Percentiles rank a stretch among this genome's conserved stretches.
These are phyloP conservation scores for Stereocaulon alpinum DNA, from an alignment of 495 filamentous ascomycete species.

Conservation along the genomic window DNA sequence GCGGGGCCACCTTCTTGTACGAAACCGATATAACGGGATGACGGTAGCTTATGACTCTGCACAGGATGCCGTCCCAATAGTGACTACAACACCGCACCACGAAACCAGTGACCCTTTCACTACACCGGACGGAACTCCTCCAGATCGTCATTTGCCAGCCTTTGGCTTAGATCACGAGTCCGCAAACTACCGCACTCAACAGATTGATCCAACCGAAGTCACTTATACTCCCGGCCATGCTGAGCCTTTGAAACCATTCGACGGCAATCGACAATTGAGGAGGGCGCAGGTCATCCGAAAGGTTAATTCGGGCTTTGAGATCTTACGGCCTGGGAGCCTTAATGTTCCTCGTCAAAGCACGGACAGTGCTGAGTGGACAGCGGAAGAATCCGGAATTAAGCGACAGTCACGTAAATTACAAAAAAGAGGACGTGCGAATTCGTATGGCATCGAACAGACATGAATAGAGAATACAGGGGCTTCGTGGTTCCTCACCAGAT, in stretches of 20 bases:
- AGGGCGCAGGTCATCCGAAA: constrained; percentile 31
- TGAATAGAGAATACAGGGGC: background rate
- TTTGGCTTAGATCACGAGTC: constrained; percentile 5
- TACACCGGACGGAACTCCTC: constrained; percentile 12
- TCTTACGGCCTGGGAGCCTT: constrained; percentile 46
- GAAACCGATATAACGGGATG: constrained; percentile 18
- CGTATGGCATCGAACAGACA: background rate
- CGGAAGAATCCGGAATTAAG: constrained; percentile 21
- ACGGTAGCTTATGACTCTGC: constrained; percentile 5
- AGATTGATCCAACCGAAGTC: constrained; percentile 3
- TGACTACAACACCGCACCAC: background rate
- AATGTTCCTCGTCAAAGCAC: constrained; percentile 2
- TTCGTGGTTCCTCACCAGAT: too few relatives aligned
- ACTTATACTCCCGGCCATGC: constrained; percentile 5
- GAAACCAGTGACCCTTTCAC: constrained; percentile 12
- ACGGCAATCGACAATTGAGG: constrained; percentile 5
- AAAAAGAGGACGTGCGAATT: constrained; percentile 19
- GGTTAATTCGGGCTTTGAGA: constrained; percentile 53
- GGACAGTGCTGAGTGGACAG: constrained; percentile 7
- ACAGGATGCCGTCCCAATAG: constrained; percentile 1
- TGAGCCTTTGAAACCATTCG: constrained; percentile 7
- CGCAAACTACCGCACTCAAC: constrained; percentile 5
- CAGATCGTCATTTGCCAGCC: background rate
- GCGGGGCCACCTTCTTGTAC: constrained; percentile 35
- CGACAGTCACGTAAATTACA: constrained; percentile 28